Conservation (phyloP, 1,139 yeast genomes). For the Suhomyces atakaporum region DNA sequence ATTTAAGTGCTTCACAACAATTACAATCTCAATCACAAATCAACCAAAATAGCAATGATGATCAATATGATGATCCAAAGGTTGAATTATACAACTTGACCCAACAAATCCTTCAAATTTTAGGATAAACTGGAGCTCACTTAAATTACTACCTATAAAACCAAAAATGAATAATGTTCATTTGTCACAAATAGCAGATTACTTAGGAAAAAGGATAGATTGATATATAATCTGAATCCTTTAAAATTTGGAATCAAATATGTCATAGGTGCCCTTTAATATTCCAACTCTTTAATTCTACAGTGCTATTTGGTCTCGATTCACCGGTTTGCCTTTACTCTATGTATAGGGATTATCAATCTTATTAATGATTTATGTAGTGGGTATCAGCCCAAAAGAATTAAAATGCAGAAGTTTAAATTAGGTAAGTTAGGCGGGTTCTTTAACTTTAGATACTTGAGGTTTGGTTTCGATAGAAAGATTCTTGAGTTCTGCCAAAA, state of each 20-base stretch:
- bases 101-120: conserved; percentile 69
- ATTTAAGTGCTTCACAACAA: conserved; percentile 46
- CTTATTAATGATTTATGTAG: conserved; percentile 7
- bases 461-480: background rate
- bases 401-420: background rate
- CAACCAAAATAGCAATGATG: conserved; percentile 26
- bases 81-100: conserved; percentile 74
- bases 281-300: conserved; percentile 11
- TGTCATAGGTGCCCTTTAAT: conserved; percentile 6
- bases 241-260: background rate
- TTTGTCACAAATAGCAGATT: conserved; percentile 1
- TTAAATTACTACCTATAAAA: background rate
- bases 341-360: conserved; percentile 11
- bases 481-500: background rate
- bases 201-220: conserved; percentile 2
- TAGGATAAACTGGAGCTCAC: conserved; percentile 29
- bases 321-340: conserved; percentile 9
- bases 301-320: conserved; percentile 10
- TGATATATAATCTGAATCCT: background rate
- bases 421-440: background rate
- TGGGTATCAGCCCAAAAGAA: background rate
- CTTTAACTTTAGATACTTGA: background rate
- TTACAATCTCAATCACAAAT: conserved; percentile 32
- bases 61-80: conserved; percentile 61
- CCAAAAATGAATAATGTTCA: conserved; percentile 1